phyloP scores from a whole-genome alignment of 257 asterid species.

The Jaltomata sinuosa region DNA sequence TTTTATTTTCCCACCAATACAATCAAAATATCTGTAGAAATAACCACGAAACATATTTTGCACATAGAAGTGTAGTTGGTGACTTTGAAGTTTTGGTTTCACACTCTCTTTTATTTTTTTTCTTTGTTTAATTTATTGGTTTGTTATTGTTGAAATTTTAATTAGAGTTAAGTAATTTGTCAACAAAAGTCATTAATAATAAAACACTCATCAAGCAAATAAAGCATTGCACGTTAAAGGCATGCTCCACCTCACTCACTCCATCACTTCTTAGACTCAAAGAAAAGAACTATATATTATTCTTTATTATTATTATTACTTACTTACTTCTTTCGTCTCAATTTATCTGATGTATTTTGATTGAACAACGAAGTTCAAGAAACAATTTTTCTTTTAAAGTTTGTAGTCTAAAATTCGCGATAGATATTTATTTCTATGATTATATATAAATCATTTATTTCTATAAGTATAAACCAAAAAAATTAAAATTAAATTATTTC shows the following conservation, averaged over 20 bases:
- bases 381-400: too few species aligned
- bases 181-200: conserved; percentile 36
- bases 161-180: conserved; percentile 6
- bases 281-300: conserved; percentile 3
- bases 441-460: neutral
- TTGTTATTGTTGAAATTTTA: neutral
- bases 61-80: neutral
- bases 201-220: conserved; percentile 20
- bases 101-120: neutral
- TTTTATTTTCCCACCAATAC: too few species aligned
- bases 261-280: conserved; percentile 12
- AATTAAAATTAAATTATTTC: too few species aligned
- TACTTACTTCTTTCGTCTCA: too few species aligned
- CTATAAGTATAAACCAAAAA: too few species aligned
- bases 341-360: neutral
- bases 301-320: neutral
- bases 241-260: conserved; percentile 25
- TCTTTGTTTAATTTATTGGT: neutral
- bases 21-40: too few species aligned
- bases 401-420: too few species aligned
- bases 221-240: conserved; percentile 43
- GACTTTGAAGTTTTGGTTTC: conserved; percentile 11
- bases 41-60: too few species aligned
- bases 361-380: neutral
- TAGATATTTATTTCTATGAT: neutral